Evolutionary conservation across 805 yeast genomes (phyloP).

Genomic region (Komagataella mondaviorum): DNA sequence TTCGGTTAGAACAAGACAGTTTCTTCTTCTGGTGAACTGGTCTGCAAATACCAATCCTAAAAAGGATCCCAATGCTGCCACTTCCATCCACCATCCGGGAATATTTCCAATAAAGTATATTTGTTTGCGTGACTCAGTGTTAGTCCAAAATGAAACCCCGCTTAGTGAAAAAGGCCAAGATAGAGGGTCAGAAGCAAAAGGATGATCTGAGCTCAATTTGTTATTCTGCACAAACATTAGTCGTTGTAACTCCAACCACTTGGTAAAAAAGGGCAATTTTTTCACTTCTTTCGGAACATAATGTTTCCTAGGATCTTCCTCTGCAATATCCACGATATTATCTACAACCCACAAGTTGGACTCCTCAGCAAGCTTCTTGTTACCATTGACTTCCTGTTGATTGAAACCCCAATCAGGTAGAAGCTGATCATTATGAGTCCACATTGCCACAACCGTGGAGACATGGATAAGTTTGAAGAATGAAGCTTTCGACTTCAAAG

Average conservation of each 20-base stretch:
- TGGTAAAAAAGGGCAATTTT: conserved; percentile 58
- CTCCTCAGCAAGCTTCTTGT: conserved; percentile 59
- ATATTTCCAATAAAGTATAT: conserved; percentile 86
- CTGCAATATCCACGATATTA: conserved; percentile 39
- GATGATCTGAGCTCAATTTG: conserved; percentile 76
- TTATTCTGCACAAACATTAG: conserved; percentile 91
- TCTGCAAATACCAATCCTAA: conserved; percentile 59
- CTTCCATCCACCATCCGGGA: conserved; percentile 83
- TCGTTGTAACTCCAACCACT: conserved; percentile 82
- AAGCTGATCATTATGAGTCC: conserved; percentile 75
- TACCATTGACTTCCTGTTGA: conserved; percentile 93
- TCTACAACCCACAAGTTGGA: conserved; percentile 72
- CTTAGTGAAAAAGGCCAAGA: conserved; percentile 82
- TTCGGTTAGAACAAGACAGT: conserved; percentile 39
- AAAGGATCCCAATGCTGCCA: conserved; percentile 46
- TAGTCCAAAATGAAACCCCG: conserved; percentile 96
- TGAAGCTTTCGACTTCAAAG: conserved; percentile 58
- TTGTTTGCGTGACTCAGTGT: conserved; percentile 48
- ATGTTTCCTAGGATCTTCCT: conserved; percentile 43
- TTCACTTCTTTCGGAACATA: conserved; percentile 54
- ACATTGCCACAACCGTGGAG: conserved; percentile 82
- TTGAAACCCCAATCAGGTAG: conserved; percentile 93
- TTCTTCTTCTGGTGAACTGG: conserved; percentile 67
- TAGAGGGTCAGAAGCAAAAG: conserved; percentile 87
- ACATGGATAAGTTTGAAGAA: conserved; percentile 64